Base-by-base conservation (phyloP, 1,139 yeast species). In the Pichia sp. region DNA sequence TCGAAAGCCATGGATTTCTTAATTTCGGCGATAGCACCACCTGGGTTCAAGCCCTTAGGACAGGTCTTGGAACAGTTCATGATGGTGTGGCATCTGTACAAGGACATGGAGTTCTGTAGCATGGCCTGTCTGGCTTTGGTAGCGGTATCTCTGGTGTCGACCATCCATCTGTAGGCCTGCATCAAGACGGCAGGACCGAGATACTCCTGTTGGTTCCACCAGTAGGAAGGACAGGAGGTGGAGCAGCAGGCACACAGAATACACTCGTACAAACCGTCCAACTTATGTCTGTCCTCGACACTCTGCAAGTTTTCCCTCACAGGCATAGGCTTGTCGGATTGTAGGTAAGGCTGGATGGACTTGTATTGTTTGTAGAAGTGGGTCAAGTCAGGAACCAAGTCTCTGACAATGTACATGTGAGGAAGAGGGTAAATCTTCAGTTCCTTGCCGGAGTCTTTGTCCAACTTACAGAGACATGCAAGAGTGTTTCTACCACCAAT, bases 171-270 rank as follows among this genome's bases (percentile, higher is more conserved):
- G 81, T 85, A 93, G 56, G 98, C 97, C 79, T 93, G 99, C 97
- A 93, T 89, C 73, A 93, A 82, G 57, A 93, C 98, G 33, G 98
- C 98, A 40, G 99, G 98, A 57, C 99, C 99, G 67, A 95, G 79
- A 76, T 95, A 95, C 78, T 95, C 96, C 75, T 92, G 96, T 76
- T 91, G 97, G 77, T 95, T 95, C 99, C 99, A 95, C 99, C 99
- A 95, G 81, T 95, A 95, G 7, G 98, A 91, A 54, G 99, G 99
- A 79, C 99, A 93, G 38, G 99, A 84, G 52, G 99, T 95, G 43
- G 98, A 92, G 76, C 99, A 93, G 77, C 99, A 93, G 31, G 99
- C 99, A 79, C 99, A 93, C 70, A 93, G 80, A 67, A 93, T 93
- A 79, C 99, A 93, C 76, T 93, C 99, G 75, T 93, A 93, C 66